Evolutionary conservation across 768 basidiomycete genomes (phyloP).

Genomic region (Cystofilobasidium bisporidii): DNA sequence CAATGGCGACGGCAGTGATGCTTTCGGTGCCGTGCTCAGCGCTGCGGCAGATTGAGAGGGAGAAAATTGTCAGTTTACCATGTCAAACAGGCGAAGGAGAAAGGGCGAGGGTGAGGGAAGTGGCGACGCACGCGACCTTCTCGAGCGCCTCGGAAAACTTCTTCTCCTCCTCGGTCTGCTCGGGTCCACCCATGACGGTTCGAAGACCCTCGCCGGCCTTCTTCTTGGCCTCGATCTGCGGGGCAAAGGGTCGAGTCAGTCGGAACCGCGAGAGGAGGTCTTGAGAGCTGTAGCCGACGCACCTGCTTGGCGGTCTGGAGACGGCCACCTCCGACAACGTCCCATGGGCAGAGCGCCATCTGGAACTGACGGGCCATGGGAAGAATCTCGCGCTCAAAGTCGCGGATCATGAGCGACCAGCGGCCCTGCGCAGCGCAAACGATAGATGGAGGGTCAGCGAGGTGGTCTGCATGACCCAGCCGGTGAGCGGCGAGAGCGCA

Average conservation of each 20-base stretch:
- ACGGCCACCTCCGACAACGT: conserved; percentile 28
- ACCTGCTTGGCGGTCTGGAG: conserved; percentile 28
- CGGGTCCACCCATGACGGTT: background rate
- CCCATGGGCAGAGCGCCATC: conserved; percentile 31
- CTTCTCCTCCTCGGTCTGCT: conserved; percentile 21
- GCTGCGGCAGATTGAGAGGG: conserved; percentile 6
- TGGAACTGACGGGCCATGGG: conserved; percentile 41
- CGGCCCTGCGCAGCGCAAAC: too few relatives aligned
- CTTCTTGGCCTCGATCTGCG: conserved; percentile 16
- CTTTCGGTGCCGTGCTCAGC: background rate
- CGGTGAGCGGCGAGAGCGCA: too few relatives aligned
- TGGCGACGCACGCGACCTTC: conserved; percentile 6
- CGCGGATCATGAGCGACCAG: conserved; percentile 41
- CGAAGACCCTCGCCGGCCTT: conserved; percentile 4
- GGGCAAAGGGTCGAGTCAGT: background rate
- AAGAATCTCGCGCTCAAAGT: conserved; percentile 44
- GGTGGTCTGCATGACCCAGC: too few relatives aligned
- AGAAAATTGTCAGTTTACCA: too few relatives aligned
- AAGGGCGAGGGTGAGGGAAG: background rate
- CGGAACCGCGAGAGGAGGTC: background rate
- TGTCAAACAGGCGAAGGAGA: too few relatives aligned
- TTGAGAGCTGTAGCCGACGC: background rate
- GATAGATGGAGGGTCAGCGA: too few relatives aligned
- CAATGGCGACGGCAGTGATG: conserved; percentile 13
- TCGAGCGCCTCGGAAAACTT: background rate